Conservation (phyloP, 768 basidiomycete species). For the Butyriboletus loyo region DNA sequence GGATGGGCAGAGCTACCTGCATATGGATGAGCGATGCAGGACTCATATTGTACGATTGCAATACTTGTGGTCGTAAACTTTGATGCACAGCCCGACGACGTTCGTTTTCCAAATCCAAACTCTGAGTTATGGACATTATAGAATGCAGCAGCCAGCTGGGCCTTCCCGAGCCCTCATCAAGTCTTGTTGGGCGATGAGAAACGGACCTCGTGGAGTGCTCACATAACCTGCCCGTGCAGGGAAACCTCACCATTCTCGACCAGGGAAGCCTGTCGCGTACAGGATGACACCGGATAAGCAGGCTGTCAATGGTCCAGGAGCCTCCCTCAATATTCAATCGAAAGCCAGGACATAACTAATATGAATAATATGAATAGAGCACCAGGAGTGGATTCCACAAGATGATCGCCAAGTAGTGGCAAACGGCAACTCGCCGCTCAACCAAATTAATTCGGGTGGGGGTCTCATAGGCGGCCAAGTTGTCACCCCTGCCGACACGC, state of each 20-base stretch:
- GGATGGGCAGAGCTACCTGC: constrained; percentile 14
- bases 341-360: background rate
- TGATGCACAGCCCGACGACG: background rate
- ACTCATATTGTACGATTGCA: too few species aligned
- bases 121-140: background rate
- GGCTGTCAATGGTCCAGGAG: too few species aligned
- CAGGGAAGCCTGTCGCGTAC: background rate
- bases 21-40: constrained; percentile 20
- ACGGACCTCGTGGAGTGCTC: constrained; percentile 24
- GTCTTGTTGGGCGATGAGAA: constrained; percentile 6
- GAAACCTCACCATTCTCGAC: constrained; percentile 1
- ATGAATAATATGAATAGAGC: background rate
- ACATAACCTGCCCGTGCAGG: constrained; percentile 1
- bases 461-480: background rate
- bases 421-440: background rate
- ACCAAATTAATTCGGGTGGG: background rate
- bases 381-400: background rate
- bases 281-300: constrained; percentile 1
- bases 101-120: background rate
- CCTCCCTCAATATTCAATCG: background rate
- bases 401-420: background rate
- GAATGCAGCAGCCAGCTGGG: background rate
- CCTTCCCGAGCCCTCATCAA: background rate
- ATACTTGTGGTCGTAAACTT: constrained; percentile 4
- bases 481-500: background rate